Evolutionary conservation across 1,284 basidiomycete genomes (phyloP).

Genomic region (Tausonia pullulans): DNA sequence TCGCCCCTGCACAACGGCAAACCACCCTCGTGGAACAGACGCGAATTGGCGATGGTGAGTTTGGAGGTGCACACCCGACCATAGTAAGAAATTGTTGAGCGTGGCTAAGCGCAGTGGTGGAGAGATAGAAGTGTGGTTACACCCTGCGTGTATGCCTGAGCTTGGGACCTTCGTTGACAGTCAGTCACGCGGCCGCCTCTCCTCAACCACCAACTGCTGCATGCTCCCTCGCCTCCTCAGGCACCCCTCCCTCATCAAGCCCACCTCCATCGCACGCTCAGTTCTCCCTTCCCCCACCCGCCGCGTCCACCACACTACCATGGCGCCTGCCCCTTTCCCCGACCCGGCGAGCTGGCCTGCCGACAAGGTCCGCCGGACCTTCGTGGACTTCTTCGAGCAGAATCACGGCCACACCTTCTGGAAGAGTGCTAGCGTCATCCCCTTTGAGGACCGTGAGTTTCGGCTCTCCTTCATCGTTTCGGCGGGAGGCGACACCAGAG

Average conservation of each 20-base stretch:
- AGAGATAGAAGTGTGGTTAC: neutral
- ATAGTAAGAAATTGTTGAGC: no score
- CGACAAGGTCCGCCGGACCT: constrained; percentile 56
- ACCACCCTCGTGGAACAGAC: neutral
- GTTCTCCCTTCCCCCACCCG: neutral
- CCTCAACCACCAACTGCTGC: neutral
- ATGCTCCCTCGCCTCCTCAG: neutral
- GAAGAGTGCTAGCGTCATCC: constrained; percentile 86
- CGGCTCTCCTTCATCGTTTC: neutral
- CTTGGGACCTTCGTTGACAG: neutral
- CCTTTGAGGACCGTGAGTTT: constrained; percentile 67
- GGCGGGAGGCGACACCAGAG: neutral
- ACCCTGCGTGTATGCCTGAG: neutral
- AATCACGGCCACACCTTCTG: constrained; percentile 76
- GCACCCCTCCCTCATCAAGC: no score
- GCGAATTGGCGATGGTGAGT: neutral
- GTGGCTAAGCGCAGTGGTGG: no score
- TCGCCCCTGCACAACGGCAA: neutral
- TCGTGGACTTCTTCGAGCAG: constrained; percentile 64
- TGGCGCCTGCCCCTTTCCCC: constrained; percentile 34
- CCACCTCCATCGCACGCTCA: no score
- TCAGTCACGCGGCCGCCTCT: neutral
- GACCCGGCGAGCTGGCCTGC: constrained; percentile 51
- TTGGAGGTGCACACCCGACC: no score
- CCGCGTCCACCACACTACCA: constrained; percentile 24